Percentiles rank a stretch among this genome's conserved stretches.
Evolutionary conservation across 2,329 filamentous ascomycete species (phyloP).

Genomic region (Botrytis deweyae): DNA sequence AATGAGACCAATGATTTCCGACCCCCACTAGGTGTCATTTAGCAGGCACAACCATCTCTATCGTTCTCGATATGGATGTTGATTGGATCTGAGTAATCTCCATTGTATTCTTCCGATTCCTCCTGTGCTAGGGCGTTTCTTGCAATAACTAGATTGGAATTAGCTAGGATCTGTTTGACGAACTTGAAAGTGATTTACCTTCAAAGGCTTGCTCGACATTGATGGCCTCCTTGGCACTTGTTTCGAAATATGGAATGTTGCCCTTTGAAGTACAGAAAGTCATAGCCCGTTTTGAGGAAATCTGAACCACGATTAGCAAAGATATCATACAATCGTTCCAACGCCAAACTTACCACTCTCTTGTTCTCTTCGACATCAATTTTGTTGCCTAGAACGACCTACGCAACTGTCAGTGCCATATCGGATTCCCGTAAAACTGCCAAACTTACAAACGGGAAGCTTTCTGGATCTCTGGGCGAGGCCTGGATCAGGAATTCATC

Average conservation of each 20-base stretch:
- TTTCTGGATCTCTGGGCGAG: conserved; percentile 92
- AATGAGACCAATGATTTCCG: conserved; percentile 14
- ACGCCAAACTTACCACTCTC: conserved; percentile 66
- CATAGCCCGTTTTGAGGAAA: conserved; percentile 93
- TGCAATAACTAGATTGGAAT: conserved; percentile 71
- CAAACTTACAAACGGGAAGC: conserved; percentile 88
- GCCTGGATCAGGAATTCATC: conserved; percentile 98
- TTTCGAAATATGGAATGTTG: conserved; percentile 98
- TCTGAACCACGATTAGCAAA: conserved; percentile 49
- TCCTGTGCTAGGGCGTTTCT: conserved; percentile 94
- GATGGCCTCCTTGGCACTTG: conserved; percentile 96
- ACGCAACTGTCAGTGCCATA: conserved; percentile 23
- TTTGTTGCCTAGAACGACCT: conserved; percentile 98
- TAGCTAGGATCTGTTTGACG: conserved; percentile 6
- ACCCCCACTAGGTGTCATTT: conserved; percentile 38
- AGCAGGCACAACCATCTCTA: conserved; percentile 91
- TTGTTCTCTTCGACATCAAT: conserved; percentile 98
- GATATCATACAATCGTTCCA: background rate
- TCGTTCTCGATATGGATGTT: conserved; percentile 97
- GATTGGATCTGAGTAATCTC: conserved; percentile 96
- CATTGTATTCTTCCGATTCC: conserved; percentile 95
- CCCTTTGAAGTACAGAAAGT: conserved; percentile 98
- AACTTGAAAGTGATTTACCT: conserved; percentile 42
- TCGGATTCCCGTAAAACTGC: conserved; percentile 4
- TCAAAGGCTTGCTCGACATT: conserved; percentile 90